Percentiles rank a stretch among this genome's conserved stretches.
Evolutionary conservation across 192 early-diverging fungal genomes (phyloP).

Genomic region (Cladochytrium replicatum): DNA sequence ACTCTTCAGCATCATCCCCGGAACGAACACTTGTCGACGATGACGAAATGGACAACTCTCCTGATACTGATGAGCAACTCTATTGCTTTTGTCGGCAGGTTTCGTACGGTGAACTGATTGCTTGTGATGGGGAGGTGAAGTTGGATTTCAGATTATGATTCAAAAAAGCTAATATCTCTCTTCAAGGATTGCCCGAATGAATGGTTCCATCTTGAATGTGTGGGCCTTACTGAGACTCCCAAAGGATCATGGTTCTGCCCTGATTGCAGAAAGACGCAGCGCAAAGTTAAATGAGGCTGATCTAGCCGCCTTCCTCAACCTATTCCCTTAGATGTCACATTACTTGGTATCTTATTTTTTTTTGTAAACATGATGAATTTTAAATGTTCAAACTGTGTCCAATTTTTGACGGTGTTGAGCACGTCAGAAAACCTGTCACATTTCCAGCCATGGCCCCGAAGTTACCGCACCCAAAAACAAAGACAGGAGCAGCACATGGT

Average conservation of each 20-base stretch:
- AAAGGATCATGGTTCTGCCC: slow-evolving; percentile 58
- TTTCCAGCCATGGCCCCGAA: too few relatives aligned
- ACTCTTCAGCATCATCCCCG: too few relatives aligned
- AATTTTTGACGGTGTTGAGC: too few relatives aligned
- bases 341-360: too few relatives aligned
- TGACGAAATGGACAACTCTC: neutral
- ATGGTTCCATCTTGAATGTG: slow-evolving; percentile 70
- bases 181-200: slow-evolving; percentile 50
- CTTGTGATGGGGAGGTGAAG: slow-evolving; percentile 52
- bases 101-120: slow-evolving; percentile 68
- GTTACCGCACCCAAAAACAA: too few relatives aligned
- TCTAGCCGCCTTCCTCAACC: too few relatives aligned
- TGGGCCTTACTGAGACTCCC: slow-evolving; percentile 54
- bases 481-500: too few relatives aligned
- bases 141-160: slow-evolving; percentile 11
- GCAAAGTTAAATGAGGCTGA: too few relatives aligned
- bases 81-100: slow-evolving; percentile 59
- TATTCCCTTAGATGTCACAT: too few relatives aligned
- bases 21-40: neutral
- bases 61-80: slow-evolving; percentile 45
- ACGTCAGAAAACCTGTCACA: too few relatives aligned
- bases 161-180: neutral
- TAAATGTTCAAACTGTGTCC: too few relatives aligned
- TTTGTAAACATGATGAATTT: too few relatives aligned
- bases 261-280: slow-evolving; percentile 34